Percentiles rank a stretch among this genome's conserved stretches.
Conservation (phyloP, 371 early-diverging fungal genomes). For the Catenaria anguillulae region DNA sequence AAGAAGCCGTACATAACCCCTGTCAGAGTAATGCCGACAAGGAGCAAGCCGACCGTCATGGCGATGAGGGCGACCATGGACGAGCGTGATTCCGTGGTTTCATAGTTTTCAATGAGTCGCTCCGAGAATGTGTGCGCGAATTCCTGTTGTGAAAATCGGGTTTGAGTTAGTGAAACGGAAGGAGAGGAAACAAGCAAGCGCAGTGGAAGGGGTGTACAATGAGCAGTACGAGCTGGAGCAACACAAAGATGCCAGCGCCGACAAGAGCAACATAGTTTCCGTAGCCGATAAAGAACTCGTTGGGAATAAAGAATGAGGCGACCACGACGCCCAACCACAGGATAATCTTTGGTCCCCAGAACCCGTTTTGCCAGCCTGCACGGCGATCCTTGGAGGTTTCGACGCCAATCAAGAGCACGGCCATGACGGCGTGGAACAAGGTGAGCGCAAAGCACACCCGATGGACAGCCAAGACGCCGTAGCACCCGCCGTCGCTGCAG, state of each 20-base stretch:
- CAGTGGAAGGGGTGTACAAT: slow-evolving; percentile 14
- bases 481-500: slow-evolving; percentile 81
- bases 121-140: slow-evolving; percentile 87
- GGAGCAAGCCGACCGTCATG: slow-evolving; percentile 45
- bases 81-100: slow-evolving; percentile 47
- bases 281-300: slow-evolving; percentile 75
- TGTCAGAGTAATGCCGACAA: slow-evolving; percentile 48
- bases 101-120: slow-evolving; percentile 64
- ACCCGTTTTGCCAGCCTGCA: slow-evolving; percentile 38
- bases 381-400: slow-evolving; percentile 21
- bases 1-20: slow-evolving; percentile 67
- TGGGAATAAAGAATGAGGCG: slow-evolving; percentile 73
- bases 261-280: slow-evolving; percentile 68
- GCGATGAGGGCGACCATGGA: slow-evolving; percentile 64
- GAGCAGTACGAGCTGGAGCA: slow-evolving; percentile 75
- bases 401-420: slow-evolving; percentile 55
- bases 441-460: slow-evolving; percentile 79
- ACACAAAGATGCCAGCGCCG: slow-evolving; percentile 74
- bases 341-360: slow-evolving; percentile 71
- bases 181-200: not conserved
- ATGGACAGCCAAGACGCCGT: slow-evolving; percentile 79
- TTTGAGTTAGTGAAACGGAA: not conserved
- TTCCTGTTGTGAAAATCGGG: slow-evolving; percentile 34
- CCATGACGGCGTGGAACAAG: slow-evolving; percentile 65
- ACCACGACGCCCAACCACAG: slow-evolving; percentile 56